Conservation (phyloP, 768 basidiomycete species). For the Amanita pseudoporphyria region DNA sequence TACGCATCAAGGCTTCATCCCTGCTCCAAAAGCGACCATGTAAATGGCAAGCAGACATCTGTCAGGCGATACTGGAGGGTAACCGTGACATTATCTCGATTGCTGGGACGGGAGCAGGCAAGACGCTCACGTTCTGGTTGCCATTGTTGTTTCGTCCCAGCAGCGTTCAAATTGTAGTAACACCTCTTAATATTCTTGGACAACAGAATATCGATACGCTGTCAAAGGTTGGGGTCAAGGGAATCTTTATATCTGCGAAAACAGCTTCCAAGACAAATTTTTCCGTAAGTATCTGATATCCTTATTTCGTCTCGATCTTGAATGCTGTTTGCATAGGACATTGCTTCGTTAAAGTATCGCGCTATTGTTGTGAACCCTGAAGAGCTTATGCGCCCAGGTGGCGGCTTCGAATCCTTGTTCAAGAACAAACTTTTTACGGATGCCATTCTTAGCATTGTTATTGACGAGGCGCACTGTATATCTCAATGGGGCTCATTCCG, state of each 20-base stretch:
- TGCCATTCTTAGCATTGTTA: conserved; percentile 16
- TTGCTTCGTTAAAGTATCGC: conserved; percentile 12
- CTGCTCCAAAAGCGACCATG: too few species aligned
- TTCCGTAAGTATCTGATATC: conserved; percentile 6
- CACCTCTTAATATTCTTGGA: conserved; percentile 18
- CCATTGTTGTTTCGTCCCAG: conserved; percentile 15
- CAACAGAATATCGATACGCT: too few species aligned
- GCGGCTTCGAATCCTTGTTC: conserved; percentile 7
- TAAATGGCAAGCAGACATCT: conserved; percentile 14
- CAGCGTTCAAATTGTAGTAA: conserved; percentile 15
- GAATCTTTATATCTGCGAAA: conserved; percentile 13
- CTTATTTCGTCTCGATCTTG: background rate
- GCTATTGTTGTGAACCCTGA: conserved; percentile 15
- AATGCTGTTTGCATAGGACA: conserved; percentile 9
- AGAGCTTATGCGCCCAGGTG: conserved; percentile 11
- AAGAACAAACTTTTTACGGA: conserved; percentile 12
- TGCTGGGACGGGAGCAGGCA: too few species aligned
- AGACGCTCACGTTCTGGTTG: conserved; percentile 23
- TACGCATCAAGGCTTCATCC: background rate
- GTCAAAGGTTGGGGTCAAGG: conserved; percentile 13
- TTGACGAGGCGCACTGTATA: too few species aligned
- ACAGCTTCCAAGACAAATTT: conserved; percentile 13
- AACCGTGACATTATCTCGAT: conserved; percentile 16
- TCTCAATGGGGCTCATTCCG: conserved; percentile 20
- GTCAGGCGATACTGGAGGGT: conserved; percentile 11